phyloP scores from a whole-genome alignment of 257 asterid genomes.

The Eustoma russellianum region DNA sequence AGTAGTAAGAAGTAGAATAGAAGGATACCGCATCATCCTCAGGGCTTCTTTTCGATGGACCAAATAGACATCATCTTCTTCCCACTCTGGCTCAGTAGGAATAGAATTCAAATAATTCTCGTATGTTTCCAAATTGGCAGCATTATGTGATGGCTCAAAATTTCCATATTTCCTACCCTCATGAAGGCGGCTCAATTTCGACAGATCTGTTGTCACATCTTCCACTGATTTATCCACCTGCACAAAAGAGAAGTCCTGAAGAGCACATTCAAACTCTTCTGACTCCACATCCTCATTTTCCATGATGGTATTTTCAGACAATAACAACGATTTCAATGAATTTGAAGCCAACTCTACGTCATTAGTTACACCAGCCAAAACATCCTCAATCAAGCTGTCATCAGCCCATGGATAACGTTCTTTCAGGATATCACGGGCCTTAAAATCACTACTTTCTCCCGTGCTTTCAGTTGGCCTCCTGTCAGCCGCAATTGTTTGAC shows the following conservation, averaged over 20 bases:
- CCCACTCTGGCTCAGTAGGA: slow-evolving; percentile 70
- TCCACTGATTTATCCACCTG: slow-evolving; percentile 9
- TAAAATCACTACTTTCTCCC: slow-evolving; percentile 1
- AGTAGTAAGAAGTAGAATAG: too few species aligned
- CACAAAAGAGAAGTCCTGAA: slow-evolving; percentile 1
- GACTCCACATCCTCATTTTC: slow-evolving; percentile 14
- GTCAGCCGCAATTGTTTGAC: neutral
- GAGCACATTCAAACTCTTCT: slow-evolving; percentile 3
- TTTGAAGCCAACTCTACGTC: slow-evolving; percentile 40
- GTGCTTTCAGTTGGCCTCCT: slow-evolving; percentile 4
- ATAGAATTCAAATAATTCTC: slow-evolving; percentile 21
- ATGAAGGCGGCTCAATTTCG: slow-evolving; percentile 10
- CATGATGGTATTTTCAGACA: slow-evolving; percentile 13
- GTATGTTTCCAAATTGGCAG: slow-evolving; percentile 8
- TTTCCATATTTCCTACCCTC: slow-evolving; percentile 8
- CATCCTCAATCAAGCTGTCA: slow-evolving; percentile 61
- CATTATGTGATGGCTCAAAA: slow-evolving; percentile 9
- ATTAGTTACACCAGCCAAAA: slow-evolving; percentile 49
- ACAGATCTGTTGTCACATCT: slow-evolving; percentile 10
- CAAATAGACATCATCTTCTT: slow-evolving; percentile 71
- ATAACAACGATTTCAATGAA: slow-evolving; percentile 40
- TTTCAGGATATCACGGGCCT: slow-evolving; percentile 34
- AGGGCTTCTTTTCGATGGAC: slow-evolving; percentile 70
- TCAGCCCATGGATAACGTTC: slow-evolving; percentile 61
- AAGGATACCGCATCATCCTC: slow-evolving; percentile 52